Base-by-base conservation (phyloP, 2,329 filamentous ascomycete species). In the Pestalotiopsis sp. region DNA sequence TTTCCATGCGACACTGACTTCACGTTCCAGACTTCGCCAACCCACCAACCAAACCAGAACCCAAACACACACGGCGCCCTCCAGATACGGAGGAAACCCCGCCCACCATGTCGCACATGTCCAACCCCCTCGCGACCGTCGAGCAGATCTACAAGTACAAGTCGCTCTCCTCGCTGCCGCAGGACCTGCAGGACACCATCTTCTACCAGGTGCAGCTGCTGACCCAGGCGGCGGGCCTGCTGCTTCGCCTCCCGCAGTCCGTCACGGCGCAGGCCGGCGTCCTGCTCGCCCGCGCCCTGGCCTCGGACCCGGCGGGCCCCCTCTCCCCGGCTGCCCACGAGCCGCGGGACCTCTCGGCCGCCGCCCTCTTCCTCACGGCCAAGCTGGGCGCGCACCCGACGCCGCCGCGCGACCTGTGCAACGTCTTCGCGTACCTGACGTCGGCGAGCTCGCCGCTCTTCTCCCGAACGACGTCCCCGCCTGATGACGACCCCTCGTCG, bases 241-340 rank as follows among this genome's bases (percentile, higher is more conserved):
- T 98, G 20, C 86, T 99, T 3, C 89, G 93, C 62, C 85, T 98
- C 52, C 93, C 94, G 6, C 94, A 97, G 78, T 93, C 94, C 73
- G 89, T 93, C 52, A 93, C 96, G 52, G 93, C 94, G 4, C 93
- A 94, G 76, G 93, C 95, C 3, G 93, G 95, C 76, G 90, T 98
- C 55, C 81, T 96, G 0, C 88, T 97, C 41, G 91, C 92, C 65
- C 88, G 95, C 14, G 96, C 94, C 81, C 97, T 93, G 91, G 82
- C 94, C 27, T 79, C 84, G 31, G 86, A 83, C 76, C 88, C 79
- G 67, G 85, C n/a, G 45, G 20, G 14, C 5, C 81, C 76, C 87
- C 87, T 83, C 81, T 80, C 71, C 27, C 27, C 83, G 81, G 80
- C 71, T 9, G 1, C 31, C 31, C 82, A 84, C 79, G 90, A 90